phyloP scores from a whole-genome alignment of 495 filamentous ascomycete species.

The Penicillium samsonianum region DNA sequence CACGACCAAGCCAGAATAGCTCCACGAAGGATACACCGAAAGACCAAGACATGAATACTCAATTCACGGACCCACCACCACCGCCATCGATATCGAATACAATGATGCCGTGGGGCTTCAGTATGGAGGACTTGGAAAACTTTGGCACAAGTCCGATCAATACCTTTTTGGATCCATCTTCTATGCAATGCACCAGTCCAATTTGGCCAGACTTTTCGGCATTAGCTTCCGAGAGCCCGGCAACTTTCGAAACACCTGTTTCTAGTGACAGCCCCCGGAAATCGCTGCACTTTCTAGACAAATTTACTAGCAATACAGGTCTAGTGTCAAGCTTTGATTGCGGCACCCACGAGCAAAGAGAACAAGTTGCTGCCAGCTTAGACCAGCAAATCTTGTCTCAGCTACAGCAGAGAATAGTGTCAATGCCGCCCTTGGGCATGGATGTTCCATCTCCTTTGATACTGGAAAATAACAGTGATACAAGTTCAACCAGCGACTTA shows the following conservation, averaged over 20 bases:
- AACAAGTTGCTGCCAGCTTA: conserved; percentile 15
- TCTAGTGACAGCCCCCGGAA: not conserved
- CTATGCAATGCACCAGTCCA: conserved; percentile 1
- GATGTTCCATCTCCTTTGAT: conserved; percentile 6
- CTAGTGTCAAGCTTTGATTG: conserved; percentile 27
- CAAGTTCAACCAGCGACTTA: conserved; percentile 1
- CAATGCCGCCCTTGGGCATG: not conserved
- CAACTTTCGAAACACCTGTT: not conserved
- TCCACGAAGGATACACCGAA: not conserved
- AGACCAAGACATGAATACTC: not conserved
- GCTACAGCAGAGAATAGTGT: not conserved
- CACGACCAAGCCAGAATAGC: not conserved
- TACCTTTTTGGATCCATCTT: not conserved
- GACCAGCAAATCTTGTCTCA: conserved; percentile 7
- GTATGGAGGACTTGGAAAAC: conserved; percentile 1
- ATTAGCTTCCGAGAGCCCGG: conserved; percentile 5
- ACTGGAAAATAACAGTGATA: conserved; percentile 11
- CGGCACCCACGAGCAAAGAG: conserved; percentile 21
- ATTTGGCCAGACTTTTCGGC: conserved; percentile 14
- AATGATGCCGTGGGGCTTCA: conserved; percentile 8
- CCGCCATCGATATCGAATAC: not conserved
- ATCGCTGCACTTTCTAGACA: conserved; percentile 23
- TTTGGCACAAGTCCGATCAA: conserved; percentile 11
- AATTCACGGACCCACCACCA: not conserved
- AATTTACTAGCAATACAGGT: conserved; percentile 27